phyloP scores from a whole-genome alignment of 371 early-diverging fungal species.

The Chytridium lagenaria region DNA sequence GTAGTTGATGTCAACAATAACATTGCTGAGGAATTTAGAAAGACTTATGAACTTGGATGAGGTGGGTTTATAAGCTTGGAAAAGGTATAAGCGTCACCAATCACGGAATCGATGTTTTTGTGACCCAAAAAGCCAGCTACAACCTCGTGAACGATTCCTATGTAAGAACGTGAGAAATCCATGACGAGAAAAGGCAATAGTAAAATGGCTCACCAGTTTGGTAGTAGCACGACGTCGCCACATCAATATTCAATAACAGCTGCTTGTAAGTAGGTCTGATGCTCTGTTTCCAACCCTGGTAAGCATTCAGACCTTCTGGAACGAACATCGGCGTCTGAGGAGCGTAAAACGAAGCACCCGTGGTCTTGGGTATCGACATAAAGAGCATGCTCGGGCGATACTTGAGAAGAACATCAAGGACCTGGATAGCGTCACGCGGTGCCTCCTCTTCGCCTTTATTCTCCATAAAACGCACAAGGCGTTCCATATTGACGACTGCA shows the following conservation, averaged over 20 bases:
- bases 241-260: slow-evolving; percentile 51
- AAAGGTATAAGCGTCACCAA: no score
- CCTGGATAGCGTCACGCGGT: slow-evolving; percentile 42
- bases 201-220: slow-evolving; percentile 34
- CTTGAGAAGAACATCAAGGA: slow-evolving; percentile 45
- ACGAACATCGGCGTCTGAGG: slow-evolving; percentile 30
- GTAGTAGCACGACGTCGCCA: slow-evolving; percentile 48
- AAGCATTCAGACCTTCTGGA: slow-evolving; percentile 35
- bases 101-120: no score
- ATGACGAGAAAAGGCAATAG: no score
- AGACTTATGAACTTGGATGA: slow-evolving; percentile 34
- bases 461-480: slow-evolving; percentile 38
- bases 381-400: slow-evolving; percentile 34
- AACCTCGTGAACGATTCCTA: no score
- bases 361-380: slow-evolving; percentile 27
- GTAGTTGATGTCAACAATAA: slow-evolving; percentile 42
- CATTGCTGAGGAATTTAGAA: slow-evolving; percentile 38
- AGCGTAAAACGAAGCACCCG: slow-evolving; percentile 38
- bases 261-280: slow-evolving; percentile 39
- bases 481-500: slow-evolving; percentile 42
- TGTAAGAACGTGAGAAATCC: no score
- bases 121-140: no score
- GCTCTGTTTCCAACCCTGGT: slow-evolving; percentile 53
- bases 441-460: slow-evolving; percentile 33
- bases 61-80: no score